Base-by-base conservation (phyloP, 345 rosid genomes). In the Excoecaria agallocha region DNA sequence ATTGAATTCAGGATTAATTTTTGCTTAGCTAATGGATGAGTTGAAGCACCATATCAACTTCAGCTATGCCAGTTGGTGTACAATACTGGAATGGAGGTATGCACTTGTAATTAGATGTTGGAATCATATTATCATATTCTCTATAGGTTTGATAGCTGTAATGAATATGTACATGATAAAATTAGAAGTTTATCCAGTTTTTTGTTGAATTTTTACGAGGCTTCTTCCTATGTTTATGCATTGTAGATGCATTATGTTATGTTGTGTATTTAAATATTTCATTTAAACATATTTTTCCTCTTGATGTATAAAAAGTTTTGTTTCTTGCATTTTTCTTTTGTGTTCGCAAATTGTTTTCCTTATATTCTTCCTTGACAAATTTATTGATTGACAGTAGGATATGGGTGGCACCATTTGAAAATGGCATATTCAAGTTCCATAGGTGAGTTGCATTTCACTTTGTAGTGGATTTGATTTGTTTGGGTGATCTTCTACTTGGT, bases 71-170 rank as follows among this genome's bases (percentile, higher is more conserved):
- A 38, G 10, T 51, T 46, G 22, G 11, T 67, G 3, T 48, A 49
- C 25, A 35, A 30, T 46, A 46, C 71, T 24, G 58, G 35, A 25
- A 37, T 61, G 48, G 68, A 72, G 68, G 59, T 72, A 60, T 30
- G 59, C 49, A 66, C 58, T 72, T 49, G 67, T 17, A 46, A 30
- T 72, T 72, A 49, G 3, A 25, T 37, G 56, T 45, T 49, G 60
- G 68, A 25, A 72, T 35, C 48, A n/a, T 52, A 6, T 62, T 50
- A 63, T 49, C 69, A 50, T 25, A 63, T 73, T 22, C 69, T 51
- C 37, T 50, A 37, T 38, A 63, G 20, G 59, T 49, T 60, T 17
- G 49, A 19, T 35, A 46, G 19, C 19, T 60, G 9, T 15, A 45
- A 5, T 60, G 35, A 25, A 39, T 35, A 61, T 48, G 30, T 24